These are phyloP conservation scores for Lolium rigidum DNA, from an alignment of 176 grass and related monocot species.

Conservation along the genomic window DNA sequence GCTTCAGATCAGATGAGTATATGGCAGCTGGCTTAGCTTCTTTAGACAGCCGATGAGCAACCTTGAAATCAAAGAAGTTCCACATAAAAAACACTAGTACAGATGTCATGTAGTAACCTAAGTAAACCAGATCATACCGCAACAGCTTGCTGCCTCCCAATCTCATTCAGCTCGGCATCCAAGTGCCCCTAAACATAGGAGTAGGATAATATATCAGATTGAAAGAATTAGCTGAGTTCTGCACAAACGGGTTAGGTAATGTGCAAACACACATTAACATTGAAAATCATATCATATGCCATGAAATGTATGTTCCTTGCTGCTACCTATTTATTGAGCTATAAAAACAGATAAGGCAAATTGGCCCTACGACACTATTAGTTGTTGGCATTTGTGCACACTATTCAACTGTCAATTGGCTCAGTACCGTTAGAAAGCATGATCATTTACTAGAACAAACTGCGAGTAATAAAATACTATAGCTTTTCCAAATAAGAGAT, in stretches of 20 bases:
- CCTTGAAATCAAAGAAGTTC: constrained; percentile 51
- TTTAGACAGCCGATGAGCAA: constrained; percentile 70
- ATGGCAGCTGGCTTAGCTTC: constrained; percentile 70
- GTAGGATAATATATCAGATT: constrained; percentile 25
- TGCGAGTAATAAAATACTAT: neutral
- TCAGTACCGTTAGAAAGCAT: neutral
- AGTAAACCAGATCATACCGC: constrained; percentile 60
- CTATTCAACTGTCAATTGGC: neutral
- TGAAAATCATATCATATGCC: neutral
- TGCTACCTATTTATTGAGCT: neutral
- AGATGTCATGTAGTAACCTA: neutral
- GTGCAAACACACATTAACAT: neutral
- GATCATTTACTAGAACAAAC: neutral
- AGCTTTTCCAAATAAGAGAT: neutral
- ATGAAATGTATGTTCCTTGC: neutral
- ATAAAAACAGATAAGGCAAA: constrained; percentile 10
- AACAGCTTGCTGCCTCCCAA: constrained; percentile 76
- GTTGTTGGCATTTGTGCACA: neutral
- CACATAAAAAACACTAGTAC: constrained; percentile 48
- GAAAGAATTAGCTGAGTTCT: neutral
- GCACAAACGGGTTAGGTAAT: neutral
- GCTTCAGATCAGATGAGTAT: constrained; percentile 94
- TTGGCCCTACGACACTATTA: neutral
- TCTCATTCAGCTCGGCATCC: constrained; percentile 86
- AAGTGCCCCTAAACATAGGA: constrained; percentile 62